Evolutionary conservation across 306 rosid species (phyloP).

Genomic region (Sesbania bispinosa): DNA sequence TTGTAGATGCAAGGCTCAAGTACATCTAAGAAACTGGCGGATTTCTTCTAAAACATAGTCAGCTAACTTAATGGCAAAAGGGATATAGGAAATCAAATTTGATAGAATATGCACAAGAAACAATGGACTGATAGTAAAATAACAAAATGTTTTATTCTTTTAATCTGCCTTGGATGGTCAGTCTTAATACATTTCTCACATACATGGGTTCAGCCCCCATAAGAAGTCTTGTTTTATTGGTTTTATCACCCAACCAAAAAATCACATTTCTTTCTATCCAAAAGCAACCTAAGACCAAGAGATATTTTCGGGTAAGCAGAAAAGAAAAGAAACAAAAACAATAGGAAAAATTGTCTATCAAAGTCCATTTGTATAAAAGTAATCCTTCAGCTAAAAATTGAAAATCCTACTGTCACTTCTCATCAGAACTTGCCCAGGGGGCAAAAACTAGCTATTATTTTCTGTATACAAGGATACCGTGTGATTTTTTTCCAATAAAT

Average conservation of each 20-base stretch:
- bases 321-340: neutral
- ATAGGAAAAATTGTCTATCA: neutral
- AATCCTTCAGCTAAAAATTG: slow-evolving; percentile 7
- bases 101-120: slow-evolving; percentile 5
- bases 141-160: neutral
- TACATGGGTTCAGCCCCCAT: neutral
- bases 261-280: neutral
- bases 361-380: neutral
- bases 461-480: neutral
- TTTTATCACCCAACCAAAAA: neutral
- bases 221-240: neutral
- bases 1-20: neutral
- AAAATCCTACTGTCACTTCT: neutral
- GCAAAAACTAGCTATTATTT: neutral
- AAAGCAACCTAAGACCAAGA: slow-evolving; percentile 5
- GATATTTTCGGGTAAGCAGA: neutral
- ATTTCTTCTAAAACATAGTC: slow-evolving; percentile 7
- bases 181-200: neutral
- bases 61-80: neutral
- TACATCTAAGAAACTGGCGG: neutral
- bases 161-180: neutral
- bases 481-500: neutral
- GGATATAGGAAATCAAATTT: neutral
- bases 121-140: neutral
- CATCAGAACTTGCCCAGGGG: neutral